Conservation (phyloP, 148 eudicot species). For the Silene latifolia region DNA sequence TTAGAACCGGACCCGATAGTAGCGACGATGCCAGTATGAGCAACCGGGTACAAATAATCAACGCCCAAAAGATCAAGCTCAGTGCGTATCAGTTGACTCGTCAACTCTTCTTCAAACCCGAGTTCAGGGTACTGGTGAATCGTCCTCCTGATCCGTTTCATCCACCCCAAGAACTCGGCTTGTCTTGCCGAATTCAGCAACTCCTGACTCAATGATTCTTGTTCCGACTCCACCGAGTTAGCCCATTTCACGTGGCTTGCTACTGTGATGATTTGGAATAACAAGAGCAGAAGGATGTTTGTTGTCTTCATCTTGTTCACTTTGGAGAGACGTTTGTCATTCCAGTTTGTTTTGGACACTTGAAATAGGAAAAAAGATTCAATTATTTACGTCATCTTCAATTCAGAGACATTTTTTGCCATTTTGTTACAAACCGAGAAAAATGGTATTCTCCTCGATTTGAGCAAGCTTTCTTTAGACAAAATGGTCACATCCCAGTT, state of each 20-base stretch:
- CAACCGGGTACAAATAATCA: constrained; percentile 57
- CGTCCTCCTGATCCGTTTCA: constrained; percentile 46
- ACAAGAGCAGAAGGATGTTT: not conserved
- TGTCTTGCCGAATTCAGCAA: constrained; percentile 49
- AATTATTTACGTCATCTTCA: no score
- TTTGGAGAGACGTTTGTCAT: not conserved
- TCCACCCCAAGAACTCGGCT: constrained; percentile 49
- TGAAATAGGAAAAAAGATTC: not conserved
- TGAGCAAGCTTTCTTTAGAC: no score
- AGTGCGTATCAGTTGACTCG: constrained; percentile 54
- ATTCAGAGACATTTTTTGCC: no score
- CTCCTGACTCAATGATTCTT: constrained; percentile 30
- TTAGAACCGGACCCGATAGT: constrained; percentile 52
- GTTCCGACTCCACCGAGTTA: constrained; percentile 17
- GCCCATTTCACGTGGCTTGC: constrained; percentile 10
- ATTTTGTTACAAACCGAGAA: no score
- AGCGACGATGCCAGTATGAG: constrained; percentile 57
- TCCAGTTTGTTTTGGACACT: not conserved
- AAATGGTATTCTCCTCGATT: no score
- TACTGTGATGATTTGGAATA: not conserved
- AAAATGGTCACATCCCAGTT: no score
- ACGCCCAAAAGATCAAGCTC: constrained; percentile 58
- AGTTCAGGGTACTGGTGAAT: constrained; percentile 66
- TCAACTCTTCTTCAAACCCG: constrained; percentile 49
- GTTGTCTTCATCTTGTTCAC: not conserved